A percentile compares a stretch with the other conserved stretches of the same genome.
Evolutionary conservation across 2,329 filamentous ascomycete species (phyloP).

Genomic region (Aspergillus aculeatinus): DNA sequence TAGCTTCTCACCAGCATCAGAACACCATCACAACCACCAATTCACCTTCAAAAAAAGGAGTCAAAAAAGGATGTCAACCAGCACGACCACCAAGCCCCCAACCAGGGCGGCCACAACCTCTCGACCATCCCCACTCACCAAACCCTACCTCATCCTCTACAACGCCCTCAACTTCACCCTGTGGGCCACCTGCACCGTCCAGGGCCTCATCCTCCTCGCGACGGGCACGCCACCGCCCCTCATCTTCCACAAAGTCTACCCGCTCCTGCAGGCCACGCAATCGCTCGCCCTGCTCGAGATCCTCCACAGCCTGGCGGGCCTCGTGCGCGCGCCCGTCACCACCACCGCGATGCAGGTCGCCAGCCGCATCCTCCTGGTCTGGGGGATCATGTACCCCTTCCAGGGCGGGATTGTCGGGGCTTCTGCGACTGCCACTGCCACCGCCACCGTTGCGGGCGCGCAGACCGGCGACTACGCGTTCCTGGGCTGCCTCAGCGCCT

Average conservation of each 20-base stretch:
- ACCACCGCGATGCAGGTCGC: slow-evolving; percentile 91
- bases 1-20: too few relatives aligned
- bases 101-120: slow-evolving; percentile 21
- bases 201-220: slow-evolving; percentile 60
- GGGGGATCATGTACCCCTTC: slow-evolving; percentile 76
- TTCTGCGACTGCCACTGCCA: too few relatives aligned
- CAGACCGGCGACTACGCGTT: slow-evolving; percentile 42
- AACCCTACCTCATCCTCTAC: slow-evolving; percentile 77
- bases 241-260: slow-evolving; percentile 49
- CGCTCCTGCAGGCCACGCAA: slow-evolving; percentile 64
- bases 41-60: neutral
- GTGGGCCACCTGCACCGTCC: slow-evolving; percentile 75
- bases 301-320: slow-evolving; percentile 71
- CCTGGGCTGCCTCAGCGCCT: slow-evolving; percentile 66
- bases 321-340: slow-evolving; percentile 80
- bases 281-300: slow-evolving; percentile 81
- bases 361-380: slow-evolving; percentile 83
- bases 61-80: neutral
- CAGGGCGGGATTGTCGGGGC: slow-evolving; percentile 51
- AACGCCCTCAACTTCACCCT: slow-evolving; percentile 74
- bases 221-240: slow-evolving; percentile 48
- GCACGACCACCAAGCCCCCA: neutral
- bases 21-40: too few relatives aligned
- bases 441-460: slow-evolving; percentile 57
- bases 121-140: slow-evolving; percentile 36